Base-by-base conservation (phyloP, 2,329 filamentous ascomycete genomes). In the Huntiella abstrusa region DNA sequence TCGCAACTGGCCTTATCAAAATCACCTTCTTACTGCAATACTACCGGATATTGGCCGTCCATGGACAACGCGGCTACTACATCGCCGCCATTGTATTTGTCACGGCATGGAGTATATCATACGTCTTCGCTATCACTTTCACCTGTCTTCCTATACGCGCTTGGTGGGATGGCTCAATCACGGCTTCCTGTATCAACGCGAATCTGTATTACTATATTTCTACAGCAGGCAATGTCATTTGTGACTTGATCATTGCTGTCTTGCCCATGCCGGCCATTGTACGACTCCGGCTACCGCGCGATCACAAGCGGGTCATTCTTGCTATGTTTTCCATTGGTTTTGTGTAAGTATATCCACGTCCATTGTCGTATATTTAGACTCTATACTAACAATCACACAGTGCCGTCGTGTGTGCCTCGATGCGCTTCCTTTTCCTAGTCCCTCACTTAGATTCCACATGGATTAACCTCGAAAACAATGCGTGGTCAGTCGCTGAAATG, bases 21-120 rank as follows among this genome's bases (percentile, higher is more conserved):
- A 54, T 58, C 43, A 59, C 60, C 1, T 59, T 64, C 35, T 53
- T 63, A 22, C 49, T 60, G 5, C 61, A 63, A 49, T 64, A 63
- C 53, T 59, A 58, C 36, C 59, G 61, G 16, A 54, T 62, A 7
- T 57, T 57, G 33, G 52, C 51, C 8, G 46, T 62, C 10, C 54
- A 55, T 11, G 51, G 53, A 7, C 53, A 55, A 47, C 52, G 53
- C 19, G 51, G 41, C 11, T 48, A 57, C 34, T 59, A 57, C 43
- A 46, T 55, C 43, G 35, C 50, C 15, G 53, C 56, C 43, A 54
- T 56, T 15, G 38, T 58, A 32, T 12, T 58, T 4, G 52, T 59
- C 22, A 51, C 54, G n/a, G 49, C 49, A 37, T 58, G 58, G 58
- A 51, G 54, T 3, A 32, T 55, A 4, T 53, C 53, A 2, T 55